phyloP scores from a whole-genome alignment of 495 filamentous ascomycete species.

The Astrothelium subdiscretum region DNA sequence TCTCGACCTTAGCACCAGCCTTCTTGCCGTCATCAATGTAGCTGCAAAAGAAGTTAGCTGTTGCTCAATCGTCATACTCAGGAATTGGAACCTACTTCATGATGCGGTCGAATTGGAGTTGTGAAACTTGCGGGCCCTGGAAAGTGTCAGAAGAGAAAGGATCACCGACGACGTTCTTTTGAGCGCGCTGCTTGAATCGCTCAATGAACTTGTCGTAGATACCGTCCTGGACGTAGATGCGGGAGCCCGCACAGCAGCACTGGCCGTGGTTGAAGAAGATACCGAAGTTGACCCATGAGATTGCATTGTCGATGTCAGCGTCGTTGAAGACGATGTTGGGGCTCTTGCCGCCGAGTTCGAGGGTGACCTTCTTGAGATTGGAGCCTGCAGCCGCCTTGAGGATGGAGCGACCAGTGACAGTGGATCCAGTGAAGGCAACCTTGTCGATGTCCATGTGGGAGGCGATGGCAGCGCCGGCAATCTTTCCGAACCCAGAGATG shows the following conservation, averaged over 20 bases:
- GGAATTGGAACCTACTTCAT: constrained; percentile 50
- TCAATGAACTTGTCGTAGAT: constrained; percentile 92
- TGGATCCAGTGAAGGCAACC: constrained; percentile 96
- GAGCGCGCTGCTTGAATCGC: constrained; percentile 77
- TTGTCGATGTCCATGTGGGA: constrained; percentile 98
- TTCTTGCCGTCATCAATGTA: constrained; percentile 90
- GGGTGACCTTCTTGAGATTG: constrained; percentile 98
- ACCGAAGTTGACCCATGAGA: constrained; percentile 97
- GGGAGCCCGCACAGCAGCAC: constrained; percentile 93
- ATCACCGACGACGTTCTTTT: constrained; percentile 79
- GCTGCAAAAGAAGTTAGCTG: constrained; percentile 20
- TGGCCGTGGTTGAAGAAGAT: constrained; percentile 99
- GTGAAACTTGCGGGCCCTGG: constrained; percentile 93
- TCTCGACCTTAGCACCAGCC: constrained; percentile 72
- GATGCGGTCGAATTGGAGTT: constrained; percentile 93
- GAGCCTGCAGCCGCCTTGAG: constrained; percentile 92
- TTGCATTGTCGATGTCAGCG: constrained; percentile 89
- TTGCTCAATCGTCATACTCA: constrained; percentile 1
- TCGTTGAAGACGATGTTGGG: constrained; percentile 97
- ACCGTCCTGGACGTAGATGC: constrained; percentile 88
- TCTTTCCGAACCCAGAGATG: constrained; percentile 82
- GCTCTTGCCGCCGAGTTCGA: constrained; percentile 95
- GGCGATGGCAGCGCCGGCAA: constrained; percentile 83
- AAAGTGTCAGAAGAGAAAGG: constrained; percentile 81
- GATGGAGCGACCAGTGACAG: constrained; percentile 77